Evolutionary conservation across 257 asterid genomes (phyloP), one percentile per base, ranked within the genome.

Genomic region (Plantago elongata): DNA sequence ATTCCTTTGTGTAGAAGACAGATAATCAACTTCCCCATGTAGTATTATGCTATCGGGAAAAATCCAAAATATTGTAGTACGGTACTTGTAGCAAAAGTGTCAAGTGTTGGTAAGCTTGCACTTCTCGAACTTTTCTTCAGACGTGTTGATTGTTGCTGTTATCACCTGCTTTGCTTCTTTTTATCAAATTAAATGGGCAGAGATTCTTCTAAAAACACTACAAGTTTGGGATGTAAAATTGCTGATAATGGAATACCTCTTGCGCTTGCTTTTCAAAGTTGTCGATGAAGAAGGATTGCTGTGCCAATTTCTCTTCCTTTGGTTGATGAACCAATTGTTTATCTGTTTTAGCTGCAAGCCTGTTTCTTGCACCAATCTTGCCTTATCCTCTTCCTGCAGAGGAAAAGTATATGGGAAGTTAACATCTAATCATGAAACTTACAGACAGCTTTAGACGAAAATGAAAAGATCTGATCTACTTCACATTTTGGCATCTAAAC

Each of bases 271-370:
- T 71, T 83, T 81, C 70, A 40, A 45, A 34, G 78, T 45, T 7
- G 84, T 34, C 0, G 90, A 81, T 9, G 94, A 68, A 27, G 88
- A 85, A 30, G 88, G 77, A 62, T 81, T 85, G 67, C 74, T 79
- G 77, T 85, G 94, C 94, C 94, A 85, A 51, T 85, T 85, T 75
- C 88, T 77, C 73, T 85, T 85, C 74, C 90, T 74, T 74, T 85
- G 89, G 64, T 85, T 84, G 74, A 84, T 84, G 72, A 82, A 84
- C 93, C 89, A 85, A 59, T 85, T 85, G 54, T 85, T 85, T 43
- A 85, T 79, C 74, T 85, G 94, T 71, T 84, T 81, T 46, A 81
- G 66, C 67, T 84, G 88, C 81, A 84, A 75, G 1, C 92, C 88
- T 30, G 92, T 84, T 74, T 84, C 92, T 67, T 79, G 79, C 29